phyloP scores from a whole-genome alignment of 306 rosid genomes.

The Vigna radiata region DNA sequence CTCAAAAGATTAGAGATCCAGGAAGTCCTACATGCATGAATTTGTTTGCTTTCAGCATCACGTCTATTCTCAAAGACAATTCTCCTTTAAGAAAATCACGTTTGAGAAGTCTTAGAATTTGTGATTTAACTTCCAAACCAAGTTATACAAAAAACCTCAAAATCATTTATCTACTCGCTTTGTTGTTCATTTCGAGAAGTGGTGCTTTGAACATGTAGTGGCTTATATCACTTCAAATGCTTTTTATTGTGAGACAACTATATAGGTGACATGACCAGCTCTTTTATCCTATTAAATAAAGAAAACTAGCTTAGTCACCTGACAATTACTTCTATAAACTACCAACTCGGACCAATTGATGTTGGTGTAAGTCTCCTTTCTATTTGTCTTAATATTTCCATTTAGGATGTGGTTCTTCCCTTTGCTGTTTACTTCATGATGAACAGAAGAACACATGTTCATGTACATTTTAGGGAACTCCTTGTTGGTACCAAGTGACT shows the following conservation, averaged over 20 bases:
- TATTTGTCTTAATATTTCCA: neutral
- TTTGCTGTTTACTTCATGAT: constrained; percentile 17
- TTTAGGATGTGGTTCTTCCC: constrained; percentile 5
- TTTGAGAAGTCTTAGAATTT: neutral
- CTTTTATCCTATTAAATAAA: constrained; percentile 32
- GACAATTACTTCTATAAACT: constrained; percentile 23
- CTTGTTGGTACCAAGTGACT: constrained; percentile 33
- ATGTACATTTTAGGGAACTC: constrained; percentile 28
- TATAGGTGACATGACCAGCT: constrained; percentile 29
- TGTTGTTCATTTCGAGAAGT: constrained; percentile 34
- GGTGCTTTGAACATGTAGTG: constrained; percentile 42
- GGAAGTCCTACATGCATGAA: constrained; percentile 20
- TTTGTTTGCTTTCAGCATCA: neutral
- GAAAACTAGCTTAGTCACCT: constrained; percentile 31
- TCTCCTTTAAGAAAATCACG: neutral
- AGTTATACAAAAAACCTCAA: neutral
- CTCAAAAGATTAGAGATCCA: constrained; percentile 67
- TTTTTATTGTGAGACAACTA: constrained; percentile 22
- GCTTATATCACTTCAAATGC: constrained; percentile 32
- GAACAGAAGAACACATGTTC: neutral
- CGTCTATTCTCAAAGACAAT: neutral
- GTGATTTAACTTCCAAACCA: neutral
- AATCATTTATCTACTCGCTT: constrained; percentile 29
- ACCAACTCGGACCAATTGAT: constrained; percentile 18
- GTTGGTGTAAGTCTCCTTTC: constrained; percentile 35